These are phyloP conservation scores for Musa itinerans DNA, from an alignment of 176 grass and related monocot genomes.

Conservation along the genomic window DNA sequence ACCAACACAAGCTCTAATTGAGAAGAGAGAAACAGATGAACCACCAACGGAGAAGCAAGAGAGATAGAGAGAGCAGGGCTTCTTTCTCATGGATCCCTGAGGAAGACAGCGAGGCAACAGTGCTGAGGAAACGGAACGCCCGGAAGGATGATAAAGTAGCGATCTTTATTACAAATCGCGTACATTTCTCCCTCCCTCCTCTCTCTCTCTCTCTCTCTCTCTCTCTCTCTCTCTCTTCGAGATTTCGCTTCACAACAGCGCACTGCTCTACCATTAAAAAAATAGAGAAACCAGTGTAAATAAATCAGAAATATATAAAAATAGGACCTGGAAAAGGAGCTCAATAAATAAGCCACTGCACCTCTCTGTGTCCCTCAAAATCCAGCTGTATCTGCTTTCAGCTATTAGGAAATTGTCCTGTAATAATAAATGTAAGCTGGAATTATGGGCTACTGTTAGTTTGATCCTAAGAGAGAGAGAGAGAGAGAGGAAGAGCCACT, in stretches of 20 bases:
- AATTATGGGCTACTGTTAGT: not conserved
- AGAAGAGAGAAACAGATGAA: not conserved
- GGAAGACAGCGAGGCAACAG: not conserved
- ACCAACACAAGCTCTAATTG: not conserved
- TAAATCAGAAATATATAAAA: not conserved
- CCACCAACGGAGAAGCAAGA: not conserved
- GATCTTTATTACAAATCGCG: not conserved
- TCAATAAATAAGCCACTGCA: not conserved
- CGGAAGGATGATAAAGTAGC: not conserved
- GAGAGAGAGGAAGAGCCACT: too few relatives aligned
- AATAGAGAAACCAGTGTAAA: not conserved
- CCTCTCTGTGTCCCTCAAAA: not conserved
- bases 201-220: not conserved
- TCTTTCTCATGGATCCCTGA: not conserved
- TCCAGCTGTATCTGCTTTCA: not conserved
- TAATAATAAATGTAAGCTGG: not conserved
- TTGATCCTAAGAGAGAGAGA: not conserved
- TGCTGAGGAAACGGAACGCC: not conserved
- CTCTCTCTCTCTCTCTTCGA: not conserved
- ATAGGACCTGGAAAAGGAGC: not conserved
- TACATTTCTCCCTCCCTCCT: not conserved
- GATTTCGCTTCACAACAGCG: slow-evolving; percentile 3
- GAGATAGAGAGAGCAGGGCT: not conserved
- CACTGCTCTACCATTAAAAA: not conserved
- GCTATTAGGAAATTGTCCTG: not conserved